Percentiles rank a stretch among this genome's conserved stretches.
Evolutionary conservation across 495 filamentous ascomycete species (phyloP).

Genomic region (Lasiosphaeris hirsuta): DNA sequence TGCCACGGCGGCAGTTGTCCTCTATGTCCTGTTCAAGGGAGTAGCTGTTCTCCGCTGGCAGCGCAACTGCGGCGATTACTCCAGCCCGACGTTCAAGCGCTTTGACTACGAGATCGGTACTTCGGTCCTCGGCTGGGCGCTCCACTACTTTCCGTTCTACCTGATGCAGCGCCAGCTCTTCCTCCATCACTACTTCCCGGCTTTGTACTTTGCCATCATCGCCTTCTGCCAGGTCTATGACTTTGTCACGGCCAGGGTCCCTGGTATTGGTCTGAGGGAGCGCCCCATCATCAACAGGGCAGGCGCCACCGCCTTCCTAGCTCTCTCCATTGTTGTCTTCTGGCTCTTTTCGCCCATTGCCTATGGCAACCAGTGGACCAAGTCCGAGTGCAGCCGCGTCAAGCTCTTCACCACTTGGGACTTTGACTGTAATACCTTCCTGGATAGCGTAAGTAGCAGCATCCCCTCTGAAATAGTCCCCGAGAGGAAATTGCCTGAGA

Average conservation of each 20-base stretch:
- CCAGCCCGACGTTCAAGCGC: constrained; percentile 75
- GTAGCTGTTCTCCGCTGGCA: constrained; percentile 91
- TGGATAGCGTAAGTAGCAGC: constrained; percentile 69
- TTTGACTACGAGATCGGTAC: constrained; percentile 97
- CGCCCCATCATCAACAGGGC: constrained; percentile 70
- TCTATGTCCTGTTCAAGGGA: constrained; percentile 81
- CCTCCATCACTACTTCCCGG: constrained; percentile 87
- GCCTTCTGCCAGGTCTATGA: constrained; percentile 85
- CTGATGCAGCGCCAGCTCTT: constrained; percentile 94
- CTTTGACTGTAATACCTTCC: constrained; percentile 94
- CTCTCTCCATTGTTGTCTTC: constrained; percentile 71
- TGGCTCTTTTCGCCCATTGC: constrained; percentile 79
- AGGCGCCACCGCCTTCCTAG: constrained; percentile 66
- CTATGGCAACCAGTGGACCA: constrained; percentile 94
- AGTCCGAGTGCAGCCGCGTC: constrained; percentile 74
- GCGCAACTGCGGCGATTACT: constrained; percentile 83
- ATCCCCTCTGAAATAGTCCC: constrained; percentile 31
- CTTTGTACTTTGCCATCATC: constrained; percentile 91
- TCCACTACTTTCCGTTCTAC: constrained; percentile 97
- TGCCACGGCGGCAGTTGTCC: constrained; percentile 72
- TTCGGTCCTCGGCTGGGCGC: constrained; percentile 84
- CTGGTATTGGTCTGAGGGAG: constrained; percentile 62
- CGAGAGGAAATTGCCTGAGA: constrained; percentile 29
- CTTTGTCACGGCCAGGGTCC: constrained; percentile 69
- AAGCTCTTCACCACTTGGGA: constrained; percentile 91